A percentile compares a stretch with the other conserved stretches of the same genome.
Evolutionary conservation across 345 rosid genomes (phyloP).

Genomic region (Melaleuca quinquenervia): DNA sequence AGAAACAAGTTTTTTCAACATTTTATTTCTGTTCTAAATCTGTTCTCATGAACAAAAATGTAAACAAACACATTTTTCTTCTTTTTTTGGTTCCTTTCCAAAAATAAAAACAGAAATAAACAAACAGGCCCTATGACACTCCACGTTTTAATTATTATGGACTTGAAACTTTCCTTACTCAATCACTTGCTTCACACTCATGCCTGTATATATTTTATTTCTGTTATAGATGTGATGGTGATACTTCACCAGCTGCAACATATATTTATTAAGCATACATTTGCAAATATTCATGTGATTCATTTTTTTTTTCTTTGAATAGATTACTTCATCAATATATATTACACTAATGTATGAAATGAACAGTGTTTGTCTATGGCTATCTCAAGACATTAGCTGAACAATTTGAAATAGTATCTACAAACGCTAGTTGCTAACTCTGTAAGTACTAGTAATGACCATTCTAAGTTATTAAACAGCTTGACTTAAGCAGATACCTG

Average conservation of each 20-base stretch:
- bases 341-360: not conserved
- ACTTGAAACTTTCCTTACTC: not conserved
- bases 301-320: not conserved
- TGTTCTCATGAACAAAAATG: too few relatives aligned
- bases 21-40: too few relatives aligned
- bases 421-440: not conserved
- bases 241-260: not conserved
- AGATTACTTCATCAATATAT: not conserved
- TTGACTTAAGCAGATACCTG: not conserved
- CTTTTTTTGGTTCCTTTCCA: too few relatives aligned
- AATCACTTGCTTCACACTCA: not conserved
- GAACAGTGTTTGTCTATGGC: not conserved
- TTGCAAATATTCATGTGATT: not conserved
- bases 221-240: not conserved
- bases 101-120: too few relatives aligned
- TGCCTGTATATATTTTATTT: not conserved
- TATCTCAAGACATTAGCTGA: not conserved
- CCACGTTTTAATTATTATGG: not conserved
- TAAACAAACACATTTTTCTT: too few relatives aligned
- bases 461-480: not conserved
- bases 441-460: not conserved
- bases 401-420: not conserved
- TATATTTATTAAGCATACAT: not conserved
- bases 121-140: not conserved
- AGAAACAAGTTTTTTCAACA: too few relatives aligned